phyloP scores from a whole-genome alignment of 2,329 filamentous ascomycete species.

The Clonostachys rosea region DNA sequence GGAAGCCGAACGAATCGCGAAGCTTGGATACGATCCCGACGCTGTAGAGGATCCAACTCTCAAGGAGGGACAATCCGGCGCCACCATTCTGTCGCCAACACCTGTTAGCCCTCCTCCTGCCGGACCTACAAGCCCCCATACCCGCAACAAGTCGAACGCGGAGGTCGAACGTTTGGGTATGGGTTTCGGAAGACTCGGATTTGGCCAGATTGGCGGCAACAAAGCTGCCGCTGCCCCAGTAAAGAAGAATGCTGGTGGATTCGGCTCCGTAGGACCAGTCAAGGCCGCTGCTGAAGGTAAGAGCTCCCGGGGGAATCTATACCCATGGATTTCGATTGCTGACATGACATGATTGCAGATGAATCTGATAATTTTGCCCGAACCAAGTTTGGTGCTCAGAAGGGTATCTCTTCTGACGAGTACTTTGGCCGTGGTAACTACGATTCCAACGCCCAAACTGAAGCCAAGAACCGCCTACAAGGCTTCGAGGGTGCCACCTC shows the following conservation, averaged over 20 bases:
- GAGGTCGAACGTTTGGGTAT: constrained; percentile 89
- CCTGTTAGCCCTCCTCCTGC: constrained; percentile 60
- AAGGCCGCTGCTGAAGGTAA: constrained; percentile 67
- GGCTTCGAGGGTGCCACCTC: constrained; percentile 89
- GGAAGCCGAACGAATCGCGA: constrained; percentile 92
- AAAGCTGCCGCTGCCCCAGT: constrained; percentile 47
- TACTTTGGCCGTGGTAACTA: constrained; percentile 92
- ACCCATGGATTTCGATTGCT: not conserved
- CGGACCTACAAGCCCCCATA: constrained; percentile 40
- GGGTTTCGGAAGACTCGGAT: constrained; percentile 80
- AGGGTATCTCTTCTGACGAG: constrained; percentile 96
- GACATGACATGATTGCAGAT: constrained; percentile 32
- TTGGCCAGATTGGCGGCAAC: constrained; percentile 72
- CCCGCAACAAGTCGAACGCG: constrained; percentile 59
- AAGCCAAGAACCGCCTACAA: constrained; percentile 83
- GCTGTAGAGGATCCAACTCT: constrained; percentile 62
- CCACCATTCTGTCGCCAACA: constrained; percentile 66
- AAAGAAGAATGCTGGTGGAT: constrained; percentile 77
- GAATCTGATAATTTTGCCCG: constrained; percentile 82
- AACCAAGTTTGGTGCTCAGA: constrained; percentile 85
- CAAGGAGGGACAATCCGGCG: constrained; percentile 35
- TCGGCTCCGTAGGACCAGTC: constrained; percentile 77
- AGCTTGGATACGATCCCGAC: constrained; percentile 91
- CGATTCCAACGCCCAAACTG: constrained; percentile 73
- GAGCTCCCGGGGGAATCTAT: constrained; percentile 6